Base-by-base conservation (phyloP, 352 stramenopile genomes). In the Globisporangium sylvaticum region DNA sequence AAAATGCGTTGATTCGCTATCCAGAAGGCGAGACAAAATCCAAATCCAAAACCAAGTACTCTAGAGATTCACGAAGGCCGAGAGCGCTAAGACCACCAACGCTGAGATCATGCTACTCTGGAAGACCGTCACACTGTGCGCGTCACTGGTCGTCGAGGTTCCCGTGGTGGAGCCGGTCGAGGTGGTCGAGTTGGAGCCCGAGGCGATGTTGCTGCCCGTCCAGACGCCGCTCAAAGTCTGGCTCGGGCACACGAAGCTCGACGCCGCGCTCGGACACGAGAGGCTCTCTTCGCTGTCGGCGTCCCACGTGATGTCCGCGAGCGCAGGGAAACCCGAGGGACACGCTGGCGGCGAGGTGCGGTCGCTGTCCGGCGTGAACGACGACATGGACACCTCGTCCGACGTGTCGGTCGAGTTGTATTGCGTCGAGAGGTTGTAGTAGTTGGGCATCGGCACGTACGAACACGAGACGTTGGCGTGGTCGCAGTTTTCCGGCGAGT, bases 361-460 rank as follows among this genome's bases (percentile, higher is more conserved):
- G 24, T 60, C 62, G 20, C 37, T 62, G 46, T 74, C 62, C 4
- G 77, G 59, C 8, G 69, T 79, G 57, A 89, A 90, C 18, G 64
- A 66, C 32, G 68, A 64, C 66, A 73, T 75, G 0, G 39, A 64
- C 3, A 55, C 39, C 56, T 88, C 79, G 24, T 73, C 67, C 10
- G 72, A 76, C 31, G 76, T 67, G 57, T 74, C 60, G 1, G 66
- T 76, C 14, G 70, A 61, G 10, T 83, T 87, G 72, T 89, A 94
- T 65, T 87, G 60, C 25, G 66, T 67, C 10, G 76, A 68, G 8
- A 97, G 71, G 61, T 73, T 74, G 27, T 94, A 59, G 76, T 84
- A 96, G 68, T 94, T 92, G 24, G 88, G 90, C 79, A 92, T 94
- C 27, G 66, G 71, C 25, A 83, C 84, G 64, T 85, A 96, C n/a